phyloP scores from a whole-genome alignment of 768 basidiomycete genomes.

The Lactarius sp. region DNA sequence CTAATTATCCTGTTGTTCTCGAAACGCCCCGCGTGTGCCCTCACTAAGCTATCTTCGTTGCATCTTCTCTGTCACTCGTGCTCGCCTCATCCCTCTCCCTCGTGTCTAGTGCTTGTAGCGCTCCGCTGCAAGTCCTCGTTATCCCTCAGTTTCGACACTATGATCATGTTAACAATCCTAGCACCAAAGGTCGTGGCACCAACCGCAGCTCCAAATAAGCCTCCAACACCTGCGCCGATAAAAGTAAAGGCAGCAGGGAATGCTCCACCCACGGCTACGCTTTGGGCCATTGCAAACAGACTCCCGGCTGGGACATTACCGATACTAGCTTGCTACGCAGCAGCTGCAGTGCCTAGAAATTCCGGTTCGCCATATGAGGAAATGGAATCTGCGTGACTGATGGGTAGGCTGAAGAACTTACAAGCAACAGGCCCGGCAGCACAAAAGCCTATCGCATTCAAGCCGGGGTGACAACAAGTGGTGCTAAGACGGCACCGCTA shows the following conservation, averaged over 20 bases:
- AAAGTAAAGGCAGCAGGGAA: neutral
- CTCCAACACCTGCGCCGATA: neutral
- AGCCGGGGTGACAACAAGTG: neutral
- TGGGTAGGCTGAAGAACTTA: neutral
- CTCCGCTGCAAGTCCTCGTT: no score
- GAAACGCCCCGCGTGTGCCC: no score
- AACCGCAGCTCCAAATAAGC: neutral
- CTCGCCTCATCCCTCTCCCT: no score
- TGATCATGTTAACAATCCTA: no score
- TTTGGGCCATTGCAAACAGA: neutral
- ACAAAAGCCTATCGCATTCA: constrained; percentile 5
- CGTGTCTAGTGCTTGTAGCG: no score
- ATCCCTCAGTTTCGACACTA: no score
- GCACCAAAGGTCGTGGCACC: no score
- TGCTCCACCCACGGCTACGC: constrained; percentile 15
- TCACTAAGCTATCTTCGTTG: no score
- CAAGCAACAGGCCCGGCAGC: constrained; percentile 14
- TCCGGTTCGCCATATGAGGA: neutral
- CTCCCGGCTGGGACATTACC: no score
- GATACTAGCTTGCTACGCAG: no score
- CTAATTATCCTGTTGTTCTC: no score
- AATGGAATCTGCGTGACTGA: neutral
- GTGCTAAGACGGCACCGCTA: neutral
- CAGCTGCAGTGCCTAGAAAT: neutral
- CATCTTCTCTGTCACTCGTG: no score